phyloP scores from a whole-genome alignment of 2,329 filamentous ascomycete genomes.

The Aureobasidium leucospermi region DNA sequence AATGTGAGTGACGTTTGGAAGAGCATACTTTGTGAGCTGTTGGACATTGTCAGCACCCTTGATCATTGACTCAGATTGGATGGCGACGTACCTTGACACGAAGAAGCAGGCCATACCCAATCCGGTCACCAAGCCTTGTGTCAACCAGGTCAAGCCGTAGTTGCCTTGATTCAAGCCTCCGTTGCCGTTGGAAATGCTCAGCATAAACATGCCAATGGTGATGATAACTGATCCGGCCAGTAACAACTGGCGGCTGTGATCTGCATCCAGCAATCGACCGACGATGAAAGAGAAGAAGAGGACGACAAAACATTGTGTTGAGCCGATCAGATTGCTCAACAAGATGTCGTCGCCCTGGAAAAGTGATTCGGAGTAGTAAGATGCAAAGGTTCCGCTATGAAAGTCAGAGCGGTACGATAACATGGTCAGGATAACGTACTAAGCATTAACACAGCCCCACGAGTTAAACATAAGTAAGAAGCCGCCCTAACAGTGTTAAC shows the following conservation, averaged over 20 bases:
- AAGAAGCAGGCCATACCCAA: constrained; percentile 48
- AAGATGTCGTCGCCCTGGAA: constrained; percentile 34
- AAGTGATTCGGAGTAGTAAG: constrained; percentile 41
- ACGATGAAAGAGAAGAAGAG: constrained; percentile 38
- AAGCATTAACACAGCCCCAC: constrained; percentile 44
- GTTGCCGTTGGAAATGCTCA: constrained; percentile 36
- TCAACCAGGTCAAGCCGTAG: constrained; percentile 39
- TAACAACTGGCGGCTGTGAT: constrained; percentile 34
- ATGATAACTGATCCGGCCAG: constrained; percentile 36
- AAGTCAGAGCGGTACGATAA: neutral
- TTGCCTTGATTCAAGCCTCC: constrained; percentile 29
- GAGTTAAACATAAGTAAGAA: constrained; percentile 47
- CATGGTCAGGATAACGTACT: constrained; percentile 17
- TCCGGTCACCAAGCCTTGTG: constrained; percentile 41
- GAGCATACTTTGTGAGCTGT: constrained; percentile 40
- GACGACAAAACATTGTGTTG: constrained; percentile 41
- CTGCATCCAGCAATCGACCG: constrained; percentile 44
- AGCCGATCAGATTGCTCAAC: constrained; percentile 41
- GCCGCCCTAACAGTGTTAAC: constrained; percentile 27
- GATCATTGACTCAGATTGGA: too few species aligned
- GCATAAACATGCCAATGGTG: constrained; percentile 38
- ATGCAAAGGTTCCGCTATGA: constrained; percentile 38
- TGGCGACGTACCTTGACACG: constrained; percentile 29
- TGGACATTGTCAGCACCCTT: neutral
- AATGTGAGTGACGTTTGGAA: neutral